A percentile compares a stretch with the other conserved stretches of the same genome.
Conservation (phyloP, 2,329 filamentous ascomycete species). For the Stachybotrys elegans region DNA sequence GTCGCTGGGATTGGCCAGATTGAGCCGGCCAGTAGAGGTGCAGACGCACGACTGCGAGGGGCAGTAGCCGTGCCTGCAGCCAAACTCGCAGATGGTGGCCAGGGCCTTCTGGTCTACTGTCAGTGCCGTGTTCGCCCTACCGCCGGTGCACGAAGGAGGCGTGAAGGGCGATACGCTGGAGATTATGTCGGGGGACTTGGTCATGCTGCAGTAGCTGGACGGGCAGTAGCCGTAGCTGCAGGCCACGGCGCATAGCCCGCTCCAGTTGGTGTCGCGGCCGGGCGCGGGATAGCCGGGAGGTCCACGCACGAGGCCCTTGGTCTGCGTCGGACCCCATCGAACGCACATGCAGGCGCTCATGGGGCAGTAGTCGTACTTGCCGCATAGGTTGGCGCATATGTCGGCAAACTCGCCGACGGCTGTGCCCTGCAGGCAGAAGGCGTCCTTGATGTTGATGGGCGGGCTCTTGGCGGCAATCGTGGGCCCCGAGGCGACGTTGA, state of each 20-base stretch:
- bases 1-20: background rate
- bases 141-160: background rate
- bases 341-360: background rate
- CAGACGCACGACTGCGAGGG: background rate
- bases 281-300: background rate
- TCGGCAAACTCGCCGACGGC: background rate
- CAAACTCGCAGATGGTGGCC: background rate
- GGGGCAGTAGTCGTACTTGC: background rate
- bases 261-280: background rate
- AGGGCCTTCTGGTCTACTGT: background rate
- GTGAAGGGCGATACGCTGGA: background rate
- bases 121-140: background rate
- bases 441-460: background rate
- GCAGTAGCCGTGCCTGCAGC: background rate
- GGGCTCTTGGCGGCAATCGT: background rate
- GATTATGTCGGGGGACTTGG: background rate
- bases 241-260: background rate
- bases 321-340: background rate
- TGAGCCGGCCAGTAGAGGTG: background rate
- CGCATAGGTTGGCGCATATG: background rate
- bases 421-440: background rate
- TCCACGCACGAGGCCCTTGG: background rate
- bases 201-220: background rate
- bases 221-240: background rate
- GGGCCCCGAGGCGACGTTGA: background rate